A percentile compares a stretch with the other conserved stretches of the same genome.
Evolutionary conservation across 495 filamentous ascomycete species (phyloP).

Genomic region (Hypoxylon perforatum): DNA sequence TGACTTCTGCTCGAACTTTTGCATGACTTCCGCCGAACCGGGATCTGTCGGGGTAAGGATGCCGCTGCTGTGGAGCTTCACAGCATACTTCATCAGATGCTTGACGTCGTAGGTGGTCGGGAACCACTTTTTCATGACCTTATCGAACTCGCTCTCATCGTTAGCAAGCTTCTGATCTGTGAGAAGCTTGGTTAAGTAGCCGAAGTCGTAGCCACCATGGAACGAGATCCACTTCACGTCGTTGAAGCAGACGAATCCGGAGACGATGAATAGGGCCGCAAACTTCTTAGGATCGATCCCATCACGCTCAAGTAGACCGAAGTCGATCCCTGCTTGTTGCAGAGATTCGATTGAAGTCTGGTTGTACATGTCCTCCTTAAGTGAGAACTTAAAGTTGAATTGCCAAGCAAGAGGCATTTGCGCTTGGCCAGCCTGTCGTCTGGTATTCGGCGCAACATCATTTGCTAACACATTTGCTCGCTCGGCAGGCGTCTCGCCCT

Average conservation of each 20-base stretch:
- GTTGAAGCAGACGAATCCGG: slow-evolving; percentile 87
- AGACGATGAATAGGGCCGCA: slow-evolving; percentile 87
- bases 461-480: slow-evolving; percentile 66
- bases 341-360: slow-evolving; percentile 91
- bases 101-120: slow-evolving; percentile 95
- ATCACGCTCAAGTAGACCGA: slow-evolving; percentile 78
- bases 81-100: slow-evolving; percentile 85
- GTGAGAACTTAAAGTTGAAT: slow-evolving; percentile 97
- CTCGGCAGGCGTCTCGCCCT: slow-evolving; percentile 84
- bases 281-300: slow-evolving; percentile 94
- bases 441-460: slow-evolving; percentile 54
- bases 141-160: slow-evolving; percentile 87
- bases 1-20: slow-evolving; percentile 83
- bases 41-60: slow-evolving; percentile 72
- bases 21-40: slow-evolving; percentile 73
- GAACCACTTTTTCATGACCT: slow-evolving; percentile 88
- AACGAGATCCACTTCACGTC: slow-evolving; percentile 96
- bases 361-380: slow-evolving; percentile 96
- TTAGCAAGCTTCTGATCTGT: slow-evolving; percentile 81
- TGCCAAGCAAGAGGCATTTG: slow-evolving; percentile 93
- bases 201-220: slow-evolving; percentile 99
- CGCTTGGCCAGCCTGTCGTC: slow-evolving; percentile 63
- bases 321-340: slow-evolving; percentile 87
- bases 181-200: slow-evolving; percentile 94
- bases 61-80: slow-evolving; percentile 71